Conservation (phyloP, 169 alveolate genomes). For the Amoebophrya sp. region DNA sequence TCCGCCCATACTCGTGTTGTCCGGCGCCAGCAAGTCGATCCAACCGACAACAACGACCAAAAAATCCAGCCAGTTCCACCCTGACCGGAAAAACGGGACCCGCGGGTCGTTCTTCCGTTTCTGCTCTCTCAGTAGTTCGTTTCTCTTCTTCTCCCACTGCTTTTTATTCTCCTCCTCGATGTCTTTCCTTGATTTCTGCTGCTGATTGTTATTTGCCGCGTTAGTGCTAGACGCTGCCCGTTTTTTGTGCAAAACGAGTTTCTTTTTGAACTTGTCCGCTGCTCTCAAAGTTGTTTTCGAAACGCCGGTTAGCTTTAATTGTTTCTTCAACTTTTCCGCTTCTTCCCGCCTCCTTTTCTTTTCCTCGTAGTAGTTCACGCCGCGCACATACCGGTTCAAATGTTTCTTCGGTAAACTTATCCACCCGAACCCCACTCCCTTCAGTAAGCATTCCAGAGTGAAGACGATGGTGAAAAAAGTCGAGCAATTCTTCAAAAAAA, state of each 20-base stretch:
- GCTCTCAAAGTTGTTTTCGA: neutral
- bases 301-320: neutral
- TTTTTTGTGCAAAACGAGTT: neutral
- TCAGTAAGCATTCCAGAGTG: neutral
- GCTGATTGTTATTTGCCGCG: too few relatives aligned
- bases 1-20: neutral
- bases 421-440: neutral
- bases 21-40: neutral
- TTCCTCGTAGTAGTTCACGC: conserved; percentile 7
- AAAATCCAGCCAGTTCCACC: conserved; percentile 62
- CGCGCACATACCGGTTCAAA: neutral
- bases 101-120: conserved; percentile 11
- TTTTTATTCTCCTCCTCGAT: neutral
- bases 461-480: neutral
- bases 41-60: conserved; percentile 52
- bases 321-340: neutral
- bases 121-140: neutral
- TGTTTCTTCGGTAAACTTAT: neutral
- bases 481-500: neutral
- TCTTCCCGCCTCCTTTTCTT: neutral
- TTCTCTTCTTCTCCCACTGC: conserved; percentile 29
- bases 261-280: neutral
- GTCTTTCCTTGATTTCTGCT: neutral
- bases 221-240: too few relatives aligned
- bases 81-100: conserved; percentile 48